Conservation (phyloP, 2,329 filamentous ascomycete genomes). For the Metarhizium album region DNA sequence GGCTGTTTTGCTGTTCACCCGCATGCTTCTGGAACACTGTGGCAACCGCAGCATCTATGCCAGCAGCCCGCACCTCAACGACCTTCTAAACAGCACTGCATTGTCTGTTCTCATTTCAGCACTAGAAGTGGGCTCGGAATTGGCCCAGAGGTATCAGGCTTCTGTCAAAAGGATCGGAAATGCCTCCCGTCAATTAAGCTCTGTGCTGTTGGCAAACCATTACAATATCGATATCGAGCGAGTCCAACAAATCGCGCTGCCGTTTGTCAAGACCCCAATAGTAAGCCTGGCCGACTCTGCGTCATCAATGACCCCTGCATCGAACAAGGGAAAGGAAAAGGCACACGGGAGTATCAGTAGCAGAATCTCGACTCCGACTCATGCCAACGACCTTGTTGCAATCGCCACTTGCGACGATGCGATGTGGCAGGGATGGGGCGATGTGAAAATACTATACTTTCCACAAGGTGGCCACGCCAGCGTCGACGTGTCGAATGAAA, state of each 20-base stretch:
- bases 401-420: slow-evolving; percentile 51
- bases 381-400: slow-evolving; percentile 75
- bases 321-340: slow-evolving; percentile 72
- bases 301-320: slow-evolving; percentile 41
- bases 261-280: slow-evolving; percentile 65
- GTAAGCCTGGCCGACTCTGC: slow-evolving; percentile 40
- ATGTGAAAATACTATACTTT: slow-evolving; percentile 75
- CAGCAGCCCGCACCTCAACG: slow-evolving; percentile 82
- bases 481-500: slow-evolving; percentile 13
- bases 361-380: slow-evolving; percentile 47
- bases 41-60: slow-evolving; percentile 94
- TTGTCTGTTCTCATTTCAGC: slow-evolving; percentile 67
- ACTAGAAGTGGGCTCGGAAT: slow-evolving; percentile 69
- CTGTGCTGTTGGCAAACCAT: slow-evolving; percentile 69
- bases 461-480: slow-evolving; percentile 26
- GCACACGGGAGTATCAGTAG: slow-evolving; percentile 23
- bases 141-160: slow-evolving; percentile 87
- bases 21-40: slow-evolving; percentile 83
- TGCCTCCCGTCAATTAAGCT: slow-evolving; percentile 55
- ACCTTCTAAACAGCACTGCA: slow-evolving; percentile 79
- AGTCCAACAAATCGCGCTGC: slow-evolving; percentile 70
- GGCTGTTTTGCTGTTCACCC: slow-evolving; percentile 72
- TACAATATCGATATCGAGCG: slow-evolving; percentile 72
- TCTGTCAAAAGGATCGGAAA: slow-evolving; percentile 69
- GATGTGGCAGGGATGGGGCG: slow-evolving; percentile 68